These are phyloP conservation scores for Collybiopsis luxurians DNA, from an alignment of 768 basidiomycete species.

Conservation along the genomic window DNA sequence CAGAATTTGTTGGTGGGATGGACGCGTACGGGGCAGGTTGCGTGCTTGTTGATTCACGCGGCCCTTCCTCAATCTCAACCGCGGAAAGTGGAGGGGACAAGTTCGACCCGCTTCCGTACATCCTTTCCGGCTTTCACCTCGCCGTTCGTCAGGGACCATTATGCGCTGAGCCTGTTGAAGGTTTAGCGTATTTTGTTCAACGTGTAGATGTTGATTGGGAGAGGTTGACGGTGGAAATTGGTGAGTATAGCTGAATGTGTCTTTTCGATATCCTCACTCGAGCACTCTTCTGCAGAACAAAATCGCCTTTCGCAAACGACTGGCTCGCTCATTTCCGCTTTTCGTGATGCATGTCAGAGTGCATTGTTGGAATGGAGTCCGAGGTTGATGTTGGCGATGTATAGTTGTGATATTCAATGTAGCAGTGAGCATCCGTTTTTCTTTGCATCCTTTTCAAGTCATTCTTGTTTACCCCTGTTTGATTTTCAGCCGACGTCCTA, in stretches of 20 bases:
- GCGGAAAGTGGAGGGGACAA: slow-evolving; percentile 40
- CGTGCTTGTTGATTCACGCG: slow-evolving; percentile 69
- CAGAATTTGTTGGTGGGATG: background rate
- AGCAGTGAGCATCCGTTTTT: slow-evolving; percentile 63
- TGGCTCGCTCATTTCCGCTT: slow-evolving; percentile 86
- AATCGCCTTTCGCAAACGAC: slow-evolving; percentile 81
- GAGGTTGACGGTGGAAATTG: slow-evolving; percentile 67
- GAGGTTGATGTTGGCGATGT: slow-evolving; percentile 96
- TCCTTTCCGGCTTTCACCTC: slow-evolving; percentile 94
- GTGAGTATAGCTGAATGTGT: slow-evolving; percentile 36
- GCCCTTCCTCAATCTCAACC: background rate
- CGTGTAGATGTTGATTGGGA: slow-evolving; percentile 34
- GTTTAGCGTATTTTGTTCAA: slow-evolving; percentile 80
- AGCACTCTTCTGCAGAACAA: slow-evolving; percentile 52
- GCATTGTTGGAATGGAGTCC: slow-evolving; percentile 97
- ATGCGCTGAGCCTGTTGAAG: slow-evolving; percentile 93
- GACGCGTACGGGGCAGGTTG: slow-evolving; percentile 34
- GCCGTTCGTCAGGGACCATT: slow-evolving; percentile 93
- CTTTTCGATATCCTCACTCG: too few species aligned
- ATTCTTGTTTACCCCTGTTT: background rate
- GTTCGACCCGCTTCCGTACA: slow-evolving; percentile 47
- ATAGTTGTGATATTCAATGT: slow-evolving; percentile 97
- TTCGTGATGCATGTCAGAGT: slow-evolving; percentile 86
- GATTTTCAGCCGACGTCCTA: slow-evolving; percentile 78
- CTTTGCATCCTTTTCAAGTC: slow-evolving; percentile 8